Evolutionary conservation across 495 filamentous ascomycete species (phyloP), one percentile per base, ranked within the genome.

Genomic region (Podospora bellae-mahoneyi): DNA sequence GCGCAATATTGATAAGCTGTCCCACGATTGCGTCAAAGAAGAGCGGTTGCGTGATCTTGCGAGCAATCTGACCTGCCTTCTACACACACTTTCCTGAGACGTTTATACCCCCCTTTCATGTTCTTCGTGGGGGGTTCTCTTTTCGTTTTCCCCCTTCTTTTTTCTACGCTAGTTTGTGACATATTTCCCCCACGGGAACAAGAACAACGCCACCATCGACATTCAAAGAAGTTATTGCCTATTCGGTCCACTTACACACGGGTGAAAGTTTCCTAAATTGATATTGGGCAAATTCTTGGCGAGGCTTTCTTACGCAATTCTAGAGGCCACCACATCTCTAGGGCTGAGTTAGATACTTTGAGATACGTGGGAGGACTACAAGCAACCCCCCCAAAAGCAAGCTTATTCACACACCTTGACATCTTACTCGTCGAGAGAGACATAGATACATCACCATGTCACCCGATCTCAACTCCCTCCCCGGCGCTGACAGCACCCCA

Each of bases 381-480:
- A 48, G 39, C 39, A 6, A 32, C 5, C 9, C 39, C 39, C 39
- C 39, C 39, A 23, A 1, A 23, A 23, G 23, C 3, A 9, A 48
- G 39, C 39, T 48, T 48, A 16, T 48, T 48, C 39, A 10, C 39
- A 48, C 15, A 48, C 39, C 39, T 48, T 10, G 39, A 48, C 7
- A 48, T 48, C 39, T 48, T 48, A 48, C 39, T 48, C 39, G 39
- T 48, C 9, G 39, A 9, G 13, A 32, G 9, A 13, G 7, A 48
- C 5, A 3, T 6, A 48, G 0, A 48, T 16, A 48, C 39, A 9
- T 3, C 54, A 66, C 63, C 57, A 87, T 87, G 85, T 77, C 85
- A 66, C 84, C 85, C 7, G 85, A 86, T 77, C 78, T 86, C 69
- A 84, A 85, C 76, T 82, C 84, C 2, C 75, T 86, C 48, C 78